These are phyloP conservation scores for Tulasnella sp. DNA, from an alignment of 768 basidiomycete species.

Conservation along the genomic window DNA sequence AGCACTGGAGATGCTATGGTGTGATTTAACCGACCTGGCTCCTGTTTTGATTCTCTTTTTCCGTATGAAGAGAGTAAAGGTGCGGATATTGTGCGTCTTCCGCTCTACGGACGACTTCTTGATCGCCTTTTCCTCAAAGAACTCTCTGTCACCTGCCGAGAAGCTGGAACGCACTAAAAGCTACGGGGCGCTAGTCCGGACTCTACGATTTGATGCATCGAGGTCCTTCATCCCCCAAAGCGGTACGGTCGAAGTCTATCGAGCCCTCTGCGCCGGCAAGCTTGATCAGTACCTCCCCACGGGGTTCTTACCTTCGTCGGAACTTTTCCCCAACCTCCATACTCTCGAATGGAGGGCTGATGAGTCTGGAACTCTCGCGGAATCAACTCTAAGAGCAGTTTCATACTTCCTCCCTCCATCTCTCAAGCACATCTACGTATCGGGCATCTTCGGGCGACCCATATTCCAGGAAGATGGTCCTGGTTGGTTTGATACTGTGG, in stretches of 20 bases:
- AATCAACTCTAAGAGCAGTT: background rate
- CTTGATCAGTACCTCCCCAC: background rate
- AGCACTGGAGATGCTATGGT: background rate
- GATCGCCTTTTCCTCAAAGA: background rate
- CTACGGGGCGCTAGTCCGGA: background rate
- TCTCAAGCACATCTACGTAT: background rate
- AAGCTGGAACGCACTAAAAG: background rate
- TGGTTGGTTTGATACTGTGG: too few relatives aligned
- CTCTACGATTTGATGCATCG: background rate
- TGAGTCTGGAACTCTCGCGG: background rate
- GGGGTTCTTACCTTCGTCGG: background rate
- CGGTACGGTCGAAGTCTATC: background rate
- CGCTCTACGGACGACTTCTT: too few relatives aligned
- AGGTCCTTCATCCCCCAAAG: background rate
- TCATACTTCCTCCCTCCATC: background rate
- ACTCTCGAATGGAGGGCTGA: background rate
- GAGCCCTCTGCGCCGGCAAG: background rate
- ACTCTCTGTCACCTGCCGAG: background rate
- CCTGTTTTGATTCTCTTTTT: background rate
- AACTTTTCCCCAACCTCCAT: background rate
- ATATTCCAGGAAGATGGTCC: background rate
- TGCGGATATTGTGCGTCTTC: too few relatives aligned
- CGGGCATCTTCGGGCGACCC: background rate
- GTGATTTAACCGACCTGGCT: background rate
- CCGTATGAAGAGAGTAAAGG: background rate